Conservation (phyloP, 305 asterid species). For the Fraxinus platypoda region DNA sequence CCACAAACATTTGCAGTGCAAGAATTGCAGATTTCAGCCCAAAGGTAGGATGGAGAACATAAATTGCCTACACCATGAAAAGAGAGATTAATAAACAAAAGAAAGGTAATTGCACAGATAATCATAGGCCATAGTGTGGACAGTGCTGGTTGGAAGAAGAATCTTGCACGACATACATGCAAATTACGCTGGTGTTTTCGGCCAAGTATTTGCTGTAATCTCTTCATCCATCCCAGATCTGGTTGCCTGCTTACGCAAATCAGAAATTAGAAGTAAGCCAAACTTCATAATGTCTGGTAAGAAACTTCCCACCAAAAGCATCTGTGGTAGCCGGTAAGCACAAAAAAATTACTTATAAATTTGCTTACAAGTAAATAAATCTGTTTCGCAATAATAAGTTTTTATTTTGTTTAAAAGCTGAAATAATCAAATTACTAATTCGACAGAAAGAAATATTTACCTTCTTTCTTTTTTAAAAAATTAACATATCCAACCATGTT, state of each 20-base stretch:
- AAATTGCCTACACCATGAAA: conserved; percentile 53
- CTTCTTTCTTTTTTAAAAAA: no score
- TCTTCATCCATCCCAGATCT: conserved; percentile 92
- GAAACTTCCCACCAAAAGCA: background rate
- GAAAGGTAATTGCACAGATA: background rate
- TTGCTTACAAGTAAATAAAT: background rate
- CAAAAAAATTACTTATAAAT: background rate
- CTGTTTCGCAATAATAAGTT: background rate
- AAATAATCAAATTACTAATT: background rate
- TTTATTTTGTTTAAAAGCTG: background rate
- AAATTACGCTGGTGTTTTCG: conserved; percentile 93
- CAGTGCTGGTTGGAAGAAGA: background rate
- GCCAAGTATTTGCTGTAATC: conserved; percentile 90
- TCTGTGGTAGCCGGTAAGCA: background rate
- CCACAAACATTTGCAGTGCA: conserved; percentile 63
- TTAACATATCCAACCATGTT: background rate
- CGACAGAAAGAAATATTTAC: background rate
- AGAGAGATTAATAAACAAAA: conserved; percentile 3
- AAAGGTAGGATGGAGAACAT: conserved; percentile 75
- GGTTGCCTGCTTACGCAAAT: conserved; percentile 71
- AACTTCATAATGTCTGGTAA: background rate
- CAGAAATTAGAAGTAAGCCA: background rate
- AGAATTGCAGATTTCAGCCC: conserved; percentile 73
- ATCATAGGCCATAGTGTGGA: background rate
- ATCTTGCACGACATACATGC: conserved; percentile 53